Percentiles rank a stretch among this genome's conserved stretches.
Conservation (phyloP, 2,329 filamentous ascomycete species). For the Emergomyces orientalis region DNA sequence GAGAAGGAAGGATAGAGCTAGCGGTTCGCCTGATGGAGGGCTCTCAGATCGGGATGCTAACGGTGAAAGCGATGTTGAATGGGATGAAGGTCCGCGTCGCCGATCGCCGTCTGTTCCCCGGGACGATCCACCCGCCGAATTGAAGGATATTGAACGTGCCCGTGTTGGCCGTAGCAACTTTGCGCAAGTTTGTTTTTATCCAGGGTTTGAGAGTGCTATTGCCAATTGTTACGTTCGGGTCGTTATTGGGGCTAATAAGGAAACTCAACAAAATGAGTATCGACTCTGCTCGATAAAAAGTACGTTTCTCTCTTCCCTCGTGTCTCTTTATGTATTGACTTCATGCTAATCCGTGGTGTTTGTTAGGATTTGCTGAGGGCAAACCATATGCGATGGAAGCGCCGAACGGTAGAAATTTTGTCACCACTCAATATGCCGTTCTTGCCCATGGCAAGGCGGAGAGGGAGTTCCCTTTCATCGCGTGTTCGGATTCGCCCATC, state of each 20-base stretch:
- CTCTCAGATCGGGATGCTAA: constrained; percentile 55
- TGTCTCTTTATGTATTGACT: constrained; percentile 9
- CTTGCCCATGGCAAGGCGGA: constrained; percentile 75
- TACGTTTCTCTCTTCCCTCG: constrained; percentile 30
- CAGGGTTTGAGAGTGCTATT: constrained; percentile 74
- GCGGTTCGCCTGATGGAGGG: constrained; percentile 53
- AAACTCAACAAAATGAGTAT: constrained; percentile 67
- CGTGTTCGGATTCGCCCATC: constrained; percentile 75
- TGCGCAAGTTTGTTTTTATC: constrained; percentile 84
- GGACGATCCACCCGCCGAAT: constrained; percentile 59
- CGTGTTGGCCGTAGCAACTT: constrained; percentile 80
- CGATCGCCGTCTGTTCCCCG: constrained; percentile 46
- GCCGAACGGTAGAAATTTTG: constrained; percentile 62
- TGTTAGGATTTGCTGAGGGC: constrained; percentile 62
- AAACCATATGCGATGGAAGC: constrained; percentile 75
- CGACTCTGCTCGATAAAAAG: constrained; percentile 83
- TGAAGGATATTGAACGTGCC: constrained; percentile 75
- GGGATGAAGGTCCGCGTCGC: constrained; percentile 50
- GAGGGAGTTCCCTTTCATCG: constrained; percentile 80
- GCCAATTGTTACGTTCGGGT: constrained; percentile 78
- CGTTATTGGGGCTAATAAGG: constrained; percentile 66
- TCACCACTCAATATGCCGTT: constrained; percentile 76
- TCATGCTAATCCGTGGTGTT: constrained; percentile 18
- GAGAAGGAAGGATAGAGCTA: constrained; percentile 49
- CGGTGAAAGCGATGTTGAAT: constrained; percentile 71